Evolutionary conservation across 164 flowering plant genomes (phyloP).

Genomic region (Vitis labrusca): DNA sequence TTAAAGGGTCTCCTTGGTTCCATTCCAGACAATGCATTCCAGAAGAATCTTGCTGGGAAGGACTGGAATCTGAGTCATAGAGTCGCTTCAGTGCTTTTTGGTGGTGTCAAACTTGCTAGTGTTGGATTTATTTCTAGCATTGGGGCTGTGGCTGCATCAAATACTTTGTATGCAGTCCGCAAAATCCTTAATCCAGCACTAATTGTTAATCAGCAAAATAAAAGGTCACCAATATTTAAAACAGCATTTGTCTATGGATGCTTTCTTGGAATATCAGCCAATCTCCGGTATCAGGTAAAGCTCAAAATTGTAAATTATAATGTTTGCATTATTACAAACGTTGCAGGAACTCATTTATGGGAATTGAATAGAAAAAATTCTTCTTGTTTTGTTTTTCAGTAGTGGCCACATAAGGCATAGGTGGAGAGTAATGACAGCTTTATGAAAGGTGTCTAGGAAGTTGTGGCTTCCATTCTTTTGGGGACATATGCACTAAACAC

Average conservation of each 20-base stretch:
- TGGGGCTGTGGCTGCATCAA: constrained; percentile 84
- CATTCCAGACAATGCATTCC: constrained; percentile 98
- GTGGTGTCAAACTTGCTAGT: constrained; percentile 82
- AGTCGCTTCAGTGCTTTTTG: constrained; percentile 75
- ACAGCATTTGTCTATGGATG: constrained; percentile 73
- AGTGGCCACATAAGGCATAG: too few relatives aligned
- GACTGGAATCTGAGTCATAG: constrained; percentile 83
- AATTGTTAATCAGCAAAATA: constrained; percentile 35
- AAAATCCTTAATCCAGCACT: constrained; percentile 53
- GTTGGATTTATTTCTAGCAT: constrained; percentile 93
- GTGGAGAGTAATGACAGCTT: too few relatives aligned
- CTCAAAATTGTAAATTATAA: too few relatives aligned
- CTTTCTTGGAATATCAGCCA: constrained; percentile 93
- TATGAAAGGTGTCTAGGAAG: too few relatives aligned
- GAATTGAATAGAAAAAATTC: too few relatives aligned
- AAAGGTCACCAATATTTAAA: constrained; percentile 79
- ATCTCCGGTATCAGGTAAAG: constrained; percentile 92
- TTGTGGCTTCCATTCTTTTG: too few relatives aligned
- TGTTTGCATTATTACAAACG: too few relatives aligned
- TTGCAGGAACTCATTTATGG: too few relatives aligned
- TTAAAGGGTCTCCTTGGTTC: constrained; percentile 80
- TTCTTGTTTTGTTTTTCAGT: too few relatives aligned
- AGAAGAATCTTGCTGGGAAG: constrained; percentile 73
- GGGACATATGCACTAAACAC: too few relatives aligned
- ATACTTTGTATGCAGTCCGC: constrained; percentile 53